A percentile compares a stretch with the other conserved stretches of the same genome.
phyloP scores from a whole-genome alignment of 2,329 filamentous ascomycete species.

The Fusarium equiseti region DNA sequence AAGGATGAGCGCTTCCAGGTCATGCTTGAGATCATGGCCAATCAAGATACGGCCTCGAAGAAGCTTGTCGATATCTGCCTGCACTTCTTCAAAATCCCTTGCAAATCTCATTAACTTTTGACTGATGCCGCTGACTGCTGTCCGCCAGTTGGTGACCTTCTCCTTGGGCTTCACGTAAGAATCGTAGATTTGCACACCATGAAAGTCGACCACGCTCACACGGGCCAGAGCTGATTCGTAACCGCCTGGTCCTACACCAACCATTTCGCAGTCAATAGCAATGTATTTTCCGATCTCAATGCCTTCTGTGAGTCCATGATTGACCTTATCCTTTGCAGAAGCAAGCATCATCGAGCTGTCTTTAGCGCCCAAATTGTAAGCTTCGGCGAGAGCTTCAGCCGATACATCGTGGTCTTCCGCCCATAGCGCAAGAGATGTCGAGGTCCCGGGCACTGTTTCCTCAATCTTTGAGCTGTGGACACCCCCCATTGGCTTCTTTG shows the following conservation, averaged over 20 bases:
- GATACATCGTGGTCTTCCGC: constrained; percentile 72
- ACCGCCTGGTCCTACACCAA: constrained; percentile 80
- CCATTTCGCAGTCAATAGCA: constrained; percentile 98
- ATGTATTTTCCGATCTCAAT: constrained; percentile 88
- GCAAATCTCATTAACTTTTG: constrained; percentile 78
- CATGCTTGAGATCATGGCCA: constrained; percentile 86
- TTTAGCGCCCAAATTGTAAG: constrained; percentile 68
- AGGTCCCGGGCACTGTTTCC: constrained; percentile 56
- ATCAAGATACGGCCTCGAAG: constrained; percentile 79
- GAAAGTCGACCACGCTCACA: constrained; percentile 92
- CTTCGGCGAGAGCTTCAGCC: constrained; percentile 69
- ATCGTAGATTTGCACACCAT: constrained; percentile 93
- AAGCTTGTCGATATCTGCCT: constrained; percentile 75
- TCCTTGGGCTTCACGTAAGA: constrained; percentile 86
- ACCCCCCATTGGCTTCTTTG: constrained; percentile 64
- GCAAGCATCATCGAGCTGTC: constrained; percentile 62
- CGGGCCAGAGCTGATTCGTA: constrained; percentile 83
- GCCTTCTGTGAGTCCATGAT: constrained; percentile 71
- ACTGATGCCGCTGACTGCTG: constrained; percentile 84
- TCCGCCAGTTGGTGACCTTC: constrained; percentile 90
- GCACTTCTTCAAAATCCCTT: constrained; percentile 80
- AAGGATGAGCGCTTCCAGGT: constrained; percentile 81
- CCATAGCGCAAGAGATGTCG: constrained; percentile 70
- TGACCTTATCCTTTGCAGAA: constrained; percentile 65
- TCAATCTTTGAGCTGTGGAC: constrained; percentile 62